Conservation (phyloP, 257 asterid genomes). For the Thymus quinquecostatus region DNA sequence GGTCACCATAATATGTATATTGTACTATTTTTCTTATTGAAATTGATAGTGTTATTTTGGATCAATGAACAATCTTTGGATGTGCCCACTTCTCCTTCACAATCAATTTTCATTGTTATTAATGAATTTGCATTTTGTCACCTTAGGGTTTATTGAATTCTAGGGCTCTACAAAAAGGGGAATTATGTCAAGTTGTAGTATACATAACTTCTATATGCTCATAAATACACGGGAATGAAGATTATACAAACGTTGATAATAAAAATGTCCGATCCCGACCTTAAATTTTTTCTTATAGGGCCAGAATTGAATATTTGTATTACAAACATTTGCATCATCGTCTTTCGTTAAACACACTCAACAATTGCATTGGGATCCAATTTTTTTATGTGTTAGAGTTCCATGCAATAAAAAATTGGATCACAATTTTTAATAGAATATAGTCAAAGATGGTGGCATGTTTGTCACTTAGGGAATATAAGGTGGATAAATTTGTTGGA, state of each 20-base stretch:
- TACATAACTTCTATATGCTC: too few relatives aligned
- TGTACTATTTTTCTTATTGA: background rate
- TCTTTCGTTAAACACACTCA: too few relatives aligned
- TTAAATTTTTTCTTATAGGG: too few relatives aligned
- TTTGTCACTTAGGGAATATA: constrained; percentile 23
- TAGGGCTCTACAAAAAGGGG: too few relatives aligned
- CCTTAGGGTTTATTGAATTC: background rate
- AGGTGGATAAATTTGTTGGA: background rate
- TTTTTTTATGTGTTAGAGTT: too few relatives aligned
- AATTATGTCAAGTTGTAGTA: too few relatives aligned
- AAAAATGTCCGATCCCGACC: too few relatives aligned
- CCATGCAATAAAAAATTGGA: background rate
- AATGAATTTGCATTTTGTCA: background rate
- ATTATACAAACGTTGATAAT: too few relatives aligned
- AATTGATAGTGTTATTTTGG: constrained; percentile 13
- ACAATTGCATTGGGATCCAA: too few relatives aligned
- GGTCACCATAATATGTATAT: constrained; percentile 32
- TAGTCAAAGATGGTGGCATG: constrained; percentile 33
- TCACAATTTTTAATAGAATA: background rate
- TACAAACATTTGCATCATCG: too few relatives aligned
- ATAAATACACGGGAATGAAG: too few relatives aligned
- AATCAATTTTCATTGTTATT: background rate
- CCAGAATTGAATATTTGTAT: too few relatives aligned
- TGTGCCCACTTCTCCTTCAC: constrained; percentile 23
- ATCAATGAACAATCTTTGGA: constrained; percentile 15